Evolutionary conservation across 2,329 filamentous ascomycete genomes (phyloP).

Genomic region (Aspergillus ibericus): DNA sequence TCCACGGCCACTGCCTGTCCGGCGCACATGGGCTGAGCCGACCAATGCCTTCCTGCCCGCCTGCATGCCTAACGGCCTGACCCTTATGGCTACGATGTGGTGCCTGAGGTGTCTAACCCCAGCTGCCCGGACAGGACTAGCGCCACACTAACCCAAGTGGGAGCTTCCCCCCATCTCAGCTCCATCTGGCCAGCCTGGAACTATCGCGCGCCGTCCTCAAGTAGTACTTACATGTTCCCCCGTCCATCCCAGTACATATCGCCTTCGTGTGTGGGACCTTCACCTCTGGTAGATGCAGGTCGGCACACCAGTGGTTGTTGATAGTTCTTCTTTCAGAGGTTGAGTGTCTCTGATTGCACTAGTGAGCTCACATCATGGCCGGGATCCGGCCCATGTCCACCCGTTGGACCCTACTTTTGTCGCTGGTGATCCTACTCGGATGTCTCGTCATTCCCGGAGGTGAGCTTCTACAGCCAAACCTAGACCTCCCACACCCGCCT

Average conservation of each 20-base stretch:
- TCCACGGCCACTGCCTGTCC: too few species aligned
- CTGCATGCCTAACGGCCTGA: conserved; percentile 22
- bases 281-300: conserved; percentile 34
- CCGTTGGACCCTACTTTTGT: conserved; percentile 66
- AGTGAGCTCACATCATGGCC: conserved; percentile 48
- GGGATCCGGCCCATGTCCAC: conserved; percentile 53
- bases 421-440: conserved; percentile 59
- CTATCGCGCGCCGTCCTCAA: conserved; percentile 4
- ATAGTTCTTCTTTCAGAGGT: conserved; percentile 27
- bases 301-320: conserved; percentile 21
- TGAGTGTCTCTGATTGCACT: conserved; percentile 36
- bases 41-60: conserved; percentile 15
- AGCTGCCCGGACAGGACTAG: conserved; percentile 13
- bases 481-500: not conserved
- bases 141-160: conserved; percentile 13
- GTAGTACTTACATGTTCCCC: not conserved
- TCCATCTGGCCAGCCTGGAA: conserved; percentile 37
- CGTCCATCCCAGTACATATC: not conserved
- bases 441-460: conserved; percentile 65
- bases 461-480: conserved; percentile 42
- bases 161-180: conserved; percentile 27
- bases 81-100: not conserved
- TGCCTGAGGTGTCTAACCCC: conserved; percentile 28
- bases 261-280: conserved; percentile 13
- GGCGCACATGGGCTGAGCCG: too few species aligned